Evolutionary conservation across 305 asterid species (phyloP), one percentile per base, ranked within the genome.

Genomic region (Fraxinus floribunda): DNA sequence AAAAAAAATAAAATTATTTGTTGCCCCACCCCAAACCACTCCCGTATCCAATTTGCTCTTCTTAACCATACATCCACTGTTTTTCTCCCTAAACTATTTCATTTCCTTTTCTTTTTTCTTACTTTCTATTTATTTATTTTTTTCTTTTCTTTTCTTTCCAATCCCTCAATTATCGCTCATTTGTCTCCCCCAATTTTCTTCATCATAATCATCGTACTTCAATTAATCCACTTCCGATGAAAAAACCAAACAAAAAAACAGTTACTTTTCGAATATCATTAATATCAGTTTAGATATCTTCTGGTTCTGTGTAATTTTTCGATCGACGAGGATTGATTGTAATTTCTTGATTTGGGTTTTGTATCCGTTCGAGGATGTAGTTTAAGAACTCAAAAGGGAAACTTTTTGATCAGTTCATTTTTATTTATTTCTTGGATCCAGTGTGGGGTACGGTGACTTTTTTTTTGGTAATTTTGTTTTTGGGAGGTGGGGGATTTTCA

Each of bases 151-250:
- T 77, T 66, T 83, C 70, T 22, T 55, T 66, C 78, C 79, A 87
- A 88, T 89, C 90, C 89, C 97, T 83, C 90, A 90, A 88, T 89
- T 87, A 39, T 89, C 91, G 97, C 89, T 84, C 83, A 80, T 88
- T 90, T 93, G 91, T 89, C 90, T 77, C 87, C 71, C 49, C 86
- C 76, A 34, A 75, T 85, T n/a, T 78, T 82, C 78, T 18, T 76
- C 62, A 77, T 74, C 83, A 75, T 79, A 85, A 84, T 85, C 77
- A 73, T 82, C 78, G 11, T 72, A 72, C 44, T 72, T 34, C 26
- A 72, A 72, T 72, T 72, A 72, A 72, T 72, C 76, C 24, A 72
- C 76, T 34, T 72, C 76, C 76, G 46, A 34, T 68, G 20, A 72
- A 83, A 46, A 81, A 39, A 68, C 81, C 64, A 75, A 30, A 34